These are phyloP conservation scores for Fusarium humuli DNA, from an alignment of 2,329 filamentous ascomycete species.

Conservation along the genomic window DNA sequence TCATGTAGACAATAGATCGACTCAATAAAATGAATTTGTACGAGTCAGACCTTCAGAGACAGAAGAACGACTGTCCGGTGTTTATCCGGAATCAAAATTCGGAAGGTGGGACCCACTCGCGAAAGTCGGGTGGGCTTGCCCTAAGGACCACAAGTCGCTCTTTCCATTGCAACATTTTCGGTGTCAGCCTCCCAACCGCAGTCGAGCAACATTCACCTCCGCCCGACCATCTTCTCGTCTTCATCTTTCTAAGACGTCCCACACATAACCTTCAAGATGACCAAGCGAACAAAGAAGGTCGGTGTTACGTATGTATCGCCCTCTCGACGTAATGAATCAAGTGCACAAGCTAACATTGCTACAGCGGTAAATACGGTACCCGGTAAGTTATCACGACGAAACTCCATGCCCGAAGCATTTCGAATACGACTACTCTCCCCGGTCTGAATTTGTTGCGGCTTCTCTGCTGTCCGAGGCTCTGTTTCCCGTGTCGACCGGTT, in stretches of 20 bases:
- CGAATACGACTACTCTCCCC: slow-evolving; percentile 33
- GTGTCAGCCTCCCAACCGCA: slow-evolving; percentile 47
- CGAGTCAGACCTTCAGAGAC: slow-evolving; percentile 1
- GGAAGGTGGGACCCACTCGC: slow-evolving; percentile 45
- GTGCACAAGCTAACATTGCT: slow-evolving; percentile 47
- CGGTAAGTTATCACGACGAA: slow-evolving; percentile 71
- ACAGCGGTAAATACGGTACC: slow-evolving; percentile 89
- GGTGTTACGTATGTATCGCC: slow-evolving; percentile 77
- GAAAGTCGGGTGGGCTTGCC: slow-evolving; percentile 54
- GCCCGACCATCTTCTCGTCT: slow-evolving; percentile 50
- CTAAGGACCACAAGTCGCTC: slow-evolving; percentile 55
- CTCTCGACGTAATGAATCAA: slow-evolving; percentile 13
- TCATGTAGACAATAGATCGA: slow-evolving; percentile 8
- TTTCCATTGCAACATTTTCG: slow-evolving; percentile 49
- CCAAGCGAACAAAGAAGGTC: slow-evolving; percentile 97
- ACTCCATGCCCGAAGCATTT: slow-evolving; percentile 26
- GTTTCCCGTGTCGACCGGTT: slow-evolving; percentile 3
- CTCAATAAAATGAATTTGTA: neutral
- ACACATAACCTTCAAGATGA: slow-evolving; percentile 76
- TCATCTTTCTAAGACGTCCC: slow-evolving; percentile 51
- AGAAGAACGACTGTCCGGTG: slow-evolving; percentile 69
- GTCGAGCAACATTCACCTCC: slow-evolving; percentile 49
- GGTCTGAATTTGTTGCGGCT: slow-evolving; percentile 26
- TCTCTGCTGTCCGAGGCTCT: slow-evolving; percentile 3
- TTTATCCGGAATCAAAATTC: slow-evolving; percentile 58